A percentile compares a stretch with the other conserved stretches of the same genome.
Evolutionary conservation across 352 stramenopile genomes (phyloP).

Genomic region (Globisporangium yorkense): DNA sequence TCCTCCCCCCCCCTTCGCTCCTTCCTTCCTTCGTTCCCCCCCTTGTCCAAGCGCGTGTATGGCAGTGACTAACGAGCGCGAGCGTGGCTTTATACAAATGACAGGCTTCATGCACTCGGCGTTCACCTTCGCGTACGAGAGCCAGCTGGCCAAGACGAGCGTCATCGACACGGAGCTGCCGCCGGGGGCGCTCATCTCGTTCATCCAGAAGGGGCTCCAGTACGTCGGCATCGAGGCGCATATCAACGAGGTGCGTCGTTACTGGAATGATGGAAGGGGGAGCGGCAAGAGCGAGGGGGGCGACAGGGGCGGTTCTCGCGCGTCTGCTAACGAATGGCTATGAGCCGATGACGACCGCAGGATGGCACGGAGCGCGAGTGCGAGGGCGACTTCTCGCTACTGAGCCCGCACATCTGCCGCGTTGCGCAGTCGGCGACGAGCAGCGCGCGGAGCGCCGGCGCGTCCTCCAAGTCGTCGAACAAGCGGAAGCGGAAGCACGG

Average conservation of each 20-base stretch:
- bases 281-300: neutral
- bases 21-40: neutral
- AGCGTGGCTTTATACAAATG: neutral
- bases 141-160: conserved; percentile 91
- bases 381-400: conserved; percentile 87
- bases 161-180: conserved; percentile 92
- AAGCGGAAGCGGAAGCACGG: conserved; percentile 79
- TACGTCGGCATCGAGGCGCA: conserved; percentile 91
- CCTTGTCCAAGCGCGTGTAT: neutral
- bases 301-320: too few species aligned
- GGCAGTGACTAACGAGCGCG: neutral
- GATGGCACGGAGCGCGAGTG: conserved; percentile 85
- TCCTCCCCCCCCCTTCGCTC: neutral
- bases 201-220: conserved; percentile 98
- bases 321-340: neutral
- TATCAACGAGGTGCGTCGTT: conserved; percentile 67
- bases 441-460: conserved; percentile 38
- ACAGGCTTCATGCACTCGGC: conserved; percentile 94
- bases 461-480: conserved; percentile 48
- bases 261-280: neutral
- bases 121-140: conserved; percentile 99
- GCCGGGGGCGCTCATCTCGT: conserved; percentile 95
- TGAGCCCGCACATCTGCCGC: conserved; percentile 90
- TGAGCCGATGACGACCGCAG: conserved; percentile 16
- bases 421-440: conserved; percentile 74